Evolutionary conservation across 2,329 filamentous ascomycete genomes (phyloP).

Genomic region (Hypoxylon sp.): DNA sequence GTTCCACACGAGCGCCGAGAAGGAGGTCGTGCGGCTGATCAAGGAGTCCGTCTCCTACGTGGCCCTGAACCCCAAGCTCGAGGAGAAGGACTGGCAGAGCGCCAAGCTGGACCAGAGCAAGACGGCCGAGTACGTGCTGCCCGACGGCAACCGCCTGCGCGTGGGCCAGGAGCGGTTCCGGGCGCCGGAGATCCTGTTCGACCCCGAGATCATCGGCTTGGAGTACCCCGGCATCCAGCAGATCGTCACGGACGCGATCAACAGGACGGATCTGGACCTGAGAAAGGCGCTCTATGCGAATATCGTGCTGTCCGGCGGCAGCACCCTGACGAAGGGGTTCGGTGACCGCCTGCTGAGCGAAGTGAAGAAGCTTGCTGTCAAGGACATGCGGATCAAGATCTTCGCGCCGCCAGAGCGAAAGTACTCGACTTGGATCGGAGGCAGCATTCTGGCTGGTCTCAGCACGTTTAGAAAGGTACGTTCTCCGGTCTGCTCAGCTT

Average conservation of each 20-base stretch:
- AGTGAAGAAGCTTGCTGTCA: conserved; percentile 92
- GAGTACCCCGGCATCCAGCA: conserved; percentile 98
- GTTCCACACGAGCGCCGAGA: conserved; percentile 98
- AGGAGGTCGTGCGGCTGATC: conserved; percentile 97
- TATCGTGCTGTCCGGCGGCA: conserved; percentile 96
- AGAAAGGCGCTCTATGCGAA: conserved; percentile 95
- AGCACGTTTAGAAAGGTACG: conserved; percentile 98
- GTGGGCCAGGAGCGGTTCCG: conserved; percentile 94
- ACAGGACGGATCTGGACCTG: conserved; percentile 93
- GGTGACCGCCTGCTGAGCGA: conserved; percentile 92
- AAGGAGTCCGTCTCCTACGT: conserved; percentile 97
- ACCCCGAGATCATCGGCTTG: conserved; percentile 94
- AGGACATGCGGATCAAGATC: conserved; percentile 99
- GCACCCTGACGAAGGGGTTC: conserved; percentile 96
- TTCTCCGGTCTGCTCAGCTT: conserved; percentile 41
- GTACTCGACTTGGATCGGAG: conserved; percentile 99
- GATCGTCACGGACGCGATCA: conserved; percentile 96
- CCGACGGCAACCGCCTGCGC: conserved; percentile 92
- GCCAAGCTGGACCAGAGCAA: conserved; percentile 82
- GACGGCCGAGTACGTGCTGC: conserved; percentile 86
- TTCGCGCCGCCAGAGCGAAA: conserved; percentile 97
- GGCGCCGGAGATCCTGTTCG: conserved; percentile 96
- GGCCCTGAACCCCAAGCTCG: conserved; percentile 87
- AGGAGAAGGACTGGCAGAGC: conserved; percentile 95
- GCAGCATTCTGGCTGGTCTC: conserved; percentile 94